Base-by-base conservation (phyloP, 805 yeast species). In the Barnettozyma wickerhamii region DNA sequence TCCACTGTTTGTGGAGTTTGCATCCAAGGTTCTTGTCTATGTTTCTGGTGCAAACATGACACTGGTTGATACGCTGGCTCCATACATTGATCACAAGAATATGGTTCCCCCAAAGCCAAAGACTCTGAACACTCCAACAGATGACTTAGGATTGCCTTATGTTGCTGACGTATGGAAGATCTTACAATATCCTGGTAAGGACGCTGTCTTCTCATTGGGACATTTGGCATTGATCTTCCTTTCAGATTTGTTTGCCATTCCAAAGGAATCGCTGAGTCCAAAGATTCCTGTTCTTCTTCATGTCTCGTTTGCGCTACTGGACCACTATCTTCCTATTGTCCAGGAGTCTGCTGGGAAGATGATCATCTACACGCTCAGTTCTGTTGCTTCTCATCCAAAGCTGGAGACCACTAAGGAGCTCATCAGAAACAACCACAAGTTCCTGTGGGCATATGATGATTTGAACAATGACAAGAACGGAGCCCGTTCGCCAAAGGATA, bases 371-470 rank as follows among this genome's bases (percentile, higher is more conserved):
- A 63, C 86, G 34, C 71, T 90, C 19, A 79, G 79, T 23, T 69
- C 81, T 2, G 72, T 75, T 0, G 68, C 72, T 6, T 69, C 75
- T 12, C 68, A 68, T 33, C 79, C 75, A 26, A 74, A 73, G 43
- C 69, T 83, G 2, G 73, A 66, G 30, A 75, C 71, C 33, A 72
- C 84, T 1, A 78, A 84, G 12, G 75, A 75, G 7, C 51, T 74
- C 19, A 65, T 90, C 33, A 65, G 87, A 48, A 64, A 70, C 38
- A 69, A 72, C 29, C 68, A 73, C 47, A 63, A 64, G 36, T 50
- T 47, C 21, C 59, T 84, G 5, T 93, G 99, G 99, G 70, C 79
- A 0, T 91, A 93, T 57, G 95, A 86, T 51, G 96, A 90, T 56
- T 64, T 90, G 52, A 77, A 78, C 46, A 79, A 79, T 45, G 90